phyloP scores from a whole-genome alignment of 176 grass and related monocot genomes.

The Luzula sylvatica region DNA sequence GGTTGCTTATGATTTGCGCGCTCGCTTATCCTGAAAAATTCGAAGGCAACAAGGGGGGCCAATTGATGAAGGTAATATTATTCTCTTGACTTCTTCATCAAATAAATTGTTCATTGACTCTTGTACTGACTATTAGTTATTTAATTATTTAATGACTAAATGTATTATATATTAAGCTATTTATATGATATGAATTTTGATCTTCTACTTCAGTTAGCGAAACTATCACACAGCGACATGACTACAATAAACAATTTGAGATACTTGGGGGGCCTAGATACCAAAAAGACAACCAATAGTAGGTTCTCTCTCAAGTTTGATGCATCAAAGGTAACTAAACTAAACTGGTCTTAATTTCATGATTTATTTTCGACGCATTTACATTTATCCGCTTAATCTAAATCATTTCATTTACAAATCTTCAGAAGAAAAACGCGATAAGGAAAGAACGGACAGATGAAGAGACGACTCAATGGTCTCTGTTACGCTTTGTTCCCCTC shows the following conservation, averaged over 20 bases:
- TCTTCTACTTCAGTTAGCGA: slow-evolving; percentile 60
- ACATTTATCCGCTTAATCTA: slow-evolving; percentile 14
- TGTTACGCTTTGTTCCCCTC: slow-evolving; percentile 79
- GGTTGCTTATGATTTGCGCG: slow-evolving; percentile 84
- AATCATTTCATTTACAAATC: too few relatives aligned
- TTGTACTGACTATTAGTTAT: too few relatives aligned
- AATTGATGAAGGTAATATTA: slow-evolving; percentile 78
- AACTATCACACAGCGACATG: slow-evolving; percentile 71
- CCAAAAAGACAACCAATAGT: slow-evolving; percentile 38
- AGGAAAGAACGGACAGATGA: slow-evolving; percentile 57
- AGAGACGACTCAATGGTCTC: slow-evolving; percentile 55
- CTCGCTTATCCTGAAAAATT: slow-evolving; percentile 83
- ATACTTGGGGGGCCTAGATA: slow-evolving; percentile 47
- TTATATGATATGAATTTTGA: not conserved
- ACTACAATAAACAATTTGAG: slow-evolving; percentile 56
- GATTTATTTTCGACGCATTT: not conserved
- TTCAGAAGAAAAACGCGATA: slow-evolving; percentile 77
- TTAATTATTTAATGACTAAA: too few relatives aligned
- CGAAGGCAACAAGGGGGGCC: slow-evolving; percentile 92
- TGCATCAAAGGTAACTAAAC: slow-evolving; percentile 43
- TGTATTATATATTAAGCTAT: slow-evolving; percentile 6
- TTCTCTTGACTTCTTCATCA: slow-evolving; percentile 12
- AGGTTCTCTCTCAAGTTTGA: slow-evolving; percentile 90
- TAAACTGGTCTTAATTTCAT: not conserved
- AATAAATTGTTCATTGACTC: too few relatives aligned